Evolutionary conservation across 2,329 filamentous ascomycete species (phyloP).

Genomic region (Nigrospora oryzae): DNA sequence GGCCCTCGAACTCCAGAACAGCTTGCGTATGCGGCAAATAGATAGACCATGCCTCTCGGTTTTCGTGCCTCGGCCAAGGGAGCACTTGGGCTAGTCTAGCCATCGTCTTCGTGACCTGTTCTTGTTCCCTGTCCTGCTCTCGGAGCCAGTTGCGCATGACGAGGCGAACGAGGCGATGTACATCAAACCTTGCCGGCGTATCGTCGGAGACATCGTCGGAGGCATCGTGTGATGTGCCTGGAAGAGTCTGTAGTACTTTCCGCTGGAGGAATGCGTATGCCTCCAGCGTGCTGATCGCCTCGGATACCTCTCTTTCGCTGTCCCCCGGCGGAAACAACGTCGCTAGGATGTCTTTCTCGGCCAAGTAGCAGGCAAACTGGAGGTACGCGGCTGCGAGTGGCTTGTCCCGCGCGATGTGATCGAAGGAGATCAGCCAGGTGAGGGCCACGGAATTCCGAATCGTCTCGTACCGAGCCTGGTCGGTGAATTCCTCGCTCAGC

Average conservation of each 20-base stretch:
- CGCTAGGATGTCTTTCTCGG: background rate
- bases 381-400: background rate
- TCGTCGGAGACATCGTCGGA: background rate
- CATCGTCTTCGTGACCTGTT: background rate
- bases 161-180: background rate
- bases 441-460: background rate
- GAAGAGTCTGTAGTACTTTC: background rate
- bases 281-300: background rate
- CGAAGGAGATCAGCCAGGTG: background rate
- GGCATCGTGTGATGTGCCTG: too few species aligned
- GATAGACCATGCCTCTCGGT: background rate
- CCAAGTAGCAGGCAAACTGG: background rate
- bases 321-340: too few species aligned
- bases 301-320: background rate
- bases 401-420: background rate
- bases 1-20: background rate
- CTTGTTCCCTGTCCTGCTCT: background rate
- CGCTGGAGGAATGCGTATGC: background rate
- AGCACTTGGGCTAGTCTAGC: background rate
- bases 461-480: background rate
- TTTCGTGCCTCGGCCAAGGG: background rate
- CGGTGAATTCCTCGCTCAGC: background rate
- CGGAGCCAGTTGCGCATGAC: background rate
- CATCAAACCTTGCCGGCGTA: background rate
- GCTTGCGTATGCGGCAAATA: background rate